Base-by-base conservation (phyloP, 1,139 yeast species). In the Suhomyces chickasaworum region DNA sequence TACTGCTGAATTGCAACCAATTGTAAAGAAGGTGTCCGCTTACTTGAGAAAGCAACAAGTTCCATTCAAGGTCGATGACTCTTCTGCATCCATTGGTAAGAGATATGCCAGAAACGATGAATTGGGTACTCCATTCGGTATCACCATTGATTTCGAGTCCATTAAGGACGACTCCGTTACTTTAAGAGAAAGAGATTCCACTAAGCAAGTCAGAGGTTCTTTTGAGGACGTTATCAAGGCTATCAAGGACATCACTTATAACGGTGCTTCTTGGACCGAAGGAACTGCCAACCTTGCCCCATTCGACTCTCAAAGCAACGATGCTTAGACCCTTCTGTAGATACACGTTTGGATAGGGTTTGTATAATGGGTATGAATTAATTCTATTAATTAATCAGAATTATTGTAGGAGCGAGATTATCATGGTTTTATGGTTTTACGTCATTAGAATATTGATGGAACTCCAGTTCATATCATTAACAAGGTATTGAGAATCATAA, bases 51-150 rank as follows among this genome's bases (percentile, higher is more conserved):
- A 77, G 58, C 84, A 83, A 55, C 95, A 90, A 66, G 83, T 95
- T 60, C 95, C 98, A 55, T 89, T 91, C 78, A 93, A 91, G 79
- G 86, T 91, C 49, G 99, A 95, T 68, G 99, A 95, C 68, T 90
- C 98, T 15, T 87, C 96, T 61, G 98, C 97, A 30, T 89, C 98
- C 25, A 93, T 95, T 60, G 99, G 99, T 75, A 89, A 91, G 78
- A 87, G 99, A 75, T 95, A 95, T 64, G 91, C 99, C 52, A 89
- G 99, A 77, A 95, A 95, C 69, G 99, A 95, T 70, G 99, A 95
- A 75, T 82, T 95, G 68, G 99, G 99, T 70, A 95, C 99, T 49
- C 99, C 99, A 58, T 95, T 93, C 64, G 99, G 99, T 70, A 83
- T 95, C 68, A 95, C 99, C 55, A 87, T 95, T 60, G 99, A 95